Percentiles rank a stretch among this genome's conserved stretches.
phyloP scores from a whole-genome alignment of 192 early-diverging fungal species.

The Jimgerdemannia lactiflua region DNA sequence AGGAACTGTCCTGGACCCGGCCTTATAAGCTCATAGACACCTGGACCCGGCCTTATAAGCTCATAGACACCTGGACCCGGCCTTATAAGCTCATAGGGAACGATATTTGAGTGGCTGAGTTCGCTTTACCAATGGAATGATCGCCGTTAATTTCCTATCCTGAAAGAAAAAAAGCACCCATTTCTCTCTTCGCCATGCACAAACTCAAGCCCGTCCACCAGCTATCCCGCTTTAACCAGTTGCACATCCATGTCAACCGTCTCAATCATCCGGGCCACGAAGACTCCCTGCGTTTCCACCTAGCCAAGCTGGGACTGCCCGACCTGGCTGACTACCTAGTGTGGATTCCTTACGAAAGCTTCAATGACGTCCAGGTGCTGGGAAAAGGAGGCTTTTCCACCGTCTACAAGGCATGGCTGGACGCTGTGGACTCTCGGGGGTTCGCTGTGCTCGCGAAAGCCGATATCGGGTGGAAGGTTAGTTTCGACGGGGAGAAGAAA shows the following conservation, averaged over 20 bases:
- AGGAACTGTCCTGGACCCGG: too few species aligned
- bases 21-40: too few species aligned
- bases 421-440: neutral
- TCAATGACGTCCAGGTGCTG: neutral
- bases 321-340: neutral
- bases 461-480: neutral
- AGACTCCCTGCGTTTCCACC: neutral
- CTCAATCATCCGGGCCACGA: neutral
- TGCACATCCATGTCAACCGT: neutral
- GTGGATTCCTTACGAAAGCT: slow-evolving; percentile 11
- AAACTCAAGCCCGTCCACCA: neutral
- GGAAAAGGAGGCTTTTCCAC: slow-evolving; percentile 3
- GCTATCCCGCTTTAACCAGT: neutral
- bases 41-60: too few species aligned
- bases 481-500: neutral
- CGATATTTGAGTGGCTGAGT: too few species aligned
- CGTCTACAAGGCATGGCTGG: slow-evolving; percentile 1
- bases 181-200: neutral
- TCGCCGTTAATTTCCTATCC: too few species aligned
- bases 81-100: too few species aligned
- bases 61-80: too few species aligned
- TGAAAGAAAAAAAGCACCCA: too few species aligned
- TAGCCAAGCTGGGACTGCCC: neutral
- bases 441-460: neutral
- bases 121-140: too few species aligned